Evolutionary conservation across 768 basidiomycete genomes (phyloP).

Genomic region (Psilocybe subaeruginosa): DNA sequence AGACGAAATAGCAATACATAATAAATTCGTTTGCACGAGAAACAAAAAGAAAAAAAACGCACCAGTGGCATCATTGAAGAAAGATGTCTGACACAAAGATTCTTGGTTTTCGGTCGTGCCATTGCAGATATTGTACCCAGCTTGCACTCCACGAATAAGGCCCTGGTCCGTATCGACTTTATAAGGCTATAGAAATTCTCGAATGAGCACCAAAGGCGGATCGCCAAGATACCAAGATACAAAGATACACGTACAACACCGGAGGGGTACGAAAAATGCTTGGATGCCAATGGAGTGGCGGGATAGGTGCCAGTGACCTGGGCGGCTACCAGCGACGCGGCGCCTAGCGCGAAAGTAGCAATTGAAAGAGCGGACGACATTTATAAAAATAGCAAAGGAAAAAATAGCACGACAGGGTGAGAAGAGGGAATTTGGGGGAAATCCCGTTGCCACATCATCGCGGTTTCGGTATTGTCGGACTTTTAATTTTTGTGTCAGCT

Average conservation of each 20-base stretch:
- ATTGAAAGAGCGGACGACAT: slow-evolving; percentile 8
- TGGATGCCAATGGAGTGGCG: slow-evolving; percentile 47
- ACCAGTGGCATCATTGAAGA: slow-evolving; percentile 56
- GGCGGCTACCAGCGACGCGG: slow-evolving; percentile 30
- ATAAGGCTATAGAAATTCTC: slow-evolving; percentile 28
- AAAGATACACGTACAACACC: slow-evolving; percentile 37
- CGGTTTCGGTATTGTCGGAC: neutral
- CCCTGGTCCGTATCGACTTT: slow-evolving; percentile 38
- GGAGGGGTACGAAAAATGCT: slow-evolving; percentile 45
- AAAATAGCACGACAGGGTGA: neutral
- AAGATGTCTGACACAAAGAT: slow-evolving; percentile 67
- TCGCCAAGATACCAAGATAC: neutral
- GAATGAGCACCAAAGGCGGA: neutral
- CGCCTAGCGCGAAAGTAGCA: slow-evolving; percentile 20
- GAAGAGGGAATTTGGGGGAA: neutral
- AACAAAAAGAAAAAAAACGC: slow-evolving; percentile 9
- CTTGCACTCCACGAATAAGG: slow-evolving; percentile 45
- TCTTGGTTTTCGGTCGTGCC: slow-evolving; percentile 63
- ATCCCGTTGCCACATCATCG: neutral
- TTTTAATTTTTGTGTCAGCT: slow-evolving; percentile 1
- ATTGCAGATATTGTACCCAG: slow-evolving; percentile 74
- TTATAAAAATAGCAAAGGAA: neutral
- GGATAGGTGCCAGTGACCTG: slow-evolving; percentile 41
- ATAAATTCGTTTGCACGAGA: neutral
- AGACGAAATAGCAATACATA: neutral